Evolutionary conservation across 345 rosid species (phyloP), one percentile per base, ranked within the genome.

Genomic region (Brassica juncea): DNA sequence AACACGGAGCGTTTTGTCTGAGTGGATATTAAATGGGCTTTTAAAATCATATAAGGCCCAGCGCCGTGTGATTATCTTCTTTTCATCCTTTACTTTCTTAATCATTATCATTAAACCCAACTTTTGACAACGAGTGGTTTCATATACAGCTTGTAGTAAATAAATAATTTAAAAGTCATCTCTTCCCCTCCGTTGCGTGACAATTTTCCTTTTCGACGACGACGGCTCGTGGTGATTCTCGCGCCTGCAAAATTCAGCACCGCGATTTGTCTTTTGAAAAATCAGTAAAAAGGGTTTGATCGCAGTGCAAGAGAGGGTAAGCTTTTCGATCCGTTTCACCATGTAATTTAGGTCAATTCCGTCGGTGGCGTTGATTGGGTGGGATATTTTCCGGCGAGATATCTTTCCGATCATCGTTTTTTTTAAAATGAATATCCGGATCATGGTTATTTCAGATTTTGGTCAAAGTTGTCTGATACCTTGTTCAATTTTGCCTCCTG

Each of bases 211-310:
- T 69, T 5, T 49, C 35, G 8, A 19, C 47, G 47, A 14, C 47
- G 47, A 39, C 19, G 57, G 16, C 15, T 12, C 6, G 54, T 16
- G 58, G 58, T 37, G 47, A 30, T 76, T 74, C 11, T 16, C 23
- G 49, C 54, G 76, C 23, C 34, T 72, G 62, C 77, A 19, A 72
- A 79, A 72, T 52, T 72, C 77, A 79, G 62, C 62, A 59, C 9
- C 64, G 67, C 73, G 73, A 73, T 73, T 73, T 52, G 28, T 21
- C 63, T 14, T 49, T 14, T 16, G 21, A 19, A 70, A 8, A 12
- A 60, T 64, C 76, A 10, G 5, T 31, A 62, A 12, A 30, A 49
- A n/a, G 30, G 59, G 30, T 59, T 72, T 72, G 32, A 66, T 79
- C 55, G 64, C 32, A n/a, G 16, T 31, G 23, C 78, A 25, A 28